Conservation (phyloP, 805 yeast species). For the Myxozyma lipomycoides region DNA sequence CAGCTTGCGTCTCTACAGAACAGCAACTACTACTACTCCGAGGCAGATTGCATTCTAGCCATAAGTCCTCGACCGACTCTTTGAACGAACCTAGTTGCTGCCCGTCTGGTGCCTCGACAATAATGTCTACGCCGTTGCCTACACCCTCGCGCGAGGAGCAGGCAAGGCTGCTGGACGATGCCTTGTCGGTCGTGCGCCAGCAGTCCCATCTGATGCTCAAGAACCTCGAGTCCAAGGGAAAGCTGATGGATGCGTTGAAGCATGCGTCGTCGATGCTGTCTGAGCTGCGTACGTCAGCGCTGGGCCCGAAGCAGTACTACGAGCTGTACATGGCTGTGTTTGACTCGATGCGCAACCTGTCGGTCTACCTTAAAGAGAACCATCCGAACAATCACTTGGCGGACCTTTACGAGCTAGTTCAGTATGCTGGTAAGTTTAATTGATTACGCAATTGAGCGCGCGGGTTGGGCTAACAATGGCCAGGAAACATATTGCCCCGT, state of each 20-base stretch:
- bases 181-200: constrained; percentile 54
- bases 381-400: constrained; percentile 73
- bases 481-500: constrained; percentile 81
- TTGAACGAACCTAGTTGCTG: too few relatives aligned
- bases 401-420: constrained; percentile 90
- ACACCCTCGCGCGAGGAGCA: constrained; percentile 29
- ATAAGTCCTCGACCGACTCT: too few relatives aligned
- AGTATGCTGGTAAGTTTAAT: constrained; percentile 58
- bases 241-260: constrained; percentile 80
- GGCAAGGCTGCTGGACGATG: constrained; percentile 41
- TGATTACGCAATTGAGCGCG: background rate
- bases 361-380: constrained; percentile 59
- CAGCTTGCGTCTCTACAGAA: too few relatives aligned
- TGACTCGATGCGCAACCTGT: constrained; percentile 71
- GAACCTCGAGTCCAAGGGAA: constrained; percentile 61
- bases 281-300: constrained; percentile 69
- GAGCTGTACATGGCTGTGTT: constrained; percentile 74
- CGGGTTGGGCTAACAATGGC: background rate
- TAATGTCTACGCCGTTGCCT: constrained; percentile 27
- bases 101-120: too few relatives aligned
- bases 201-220: constrained; percentile 75
- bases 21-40: too few relatives aligned
- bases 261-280: constrained; percentile 78
- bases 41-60: too few relatives aligned
- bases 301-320: constrained; percentile 88